Evolutionary conservation across 2,329 filamentous ascomycete genomes (phyloP), one percentile per base, ranked within the genome.

Genomic region (Ophiocordyceps camponoti-saundersi): DNA sequence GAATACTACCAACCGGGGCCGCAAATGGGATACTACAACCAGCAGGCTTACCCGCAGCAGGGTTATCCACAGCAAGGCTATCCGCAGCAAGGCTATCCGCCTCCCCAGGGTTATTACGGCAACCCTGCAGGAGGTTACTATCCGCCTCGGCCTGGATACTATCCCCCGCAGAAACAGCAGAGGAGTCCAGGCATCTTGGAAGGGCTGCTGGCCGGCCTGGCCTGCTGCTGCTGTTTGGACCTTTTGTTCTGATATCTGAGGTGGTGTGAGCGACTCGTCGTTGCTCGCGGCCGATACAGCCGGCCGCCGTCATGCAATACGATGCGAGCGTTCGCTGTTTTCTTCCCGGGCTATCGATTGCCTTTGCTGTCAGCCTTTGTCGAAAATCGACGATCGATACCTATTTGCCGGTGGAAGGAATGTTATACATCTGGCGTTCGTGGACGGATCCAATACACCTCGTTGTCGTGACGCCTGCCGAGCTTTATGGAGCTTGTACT

Each of bases 141-240:
- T 44, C 60, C 59, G 16, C 62, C 59, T 21, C 62, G 59, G 34
- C 62, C 63, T 39, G 63, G 61, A 42, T 64, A 67, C 48, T 61
- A 57, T 18, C 61, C 57, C n/a, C 56, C 61, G 44, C 52, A 61
- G 47, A 57, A 53, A 53, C 59, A 56, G 51, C 59, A 60, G 44
- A 57, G 59, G 42, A 55, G 53, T 48, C 52, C 58, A 23, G 63
- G 68, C 43, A 52, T 66, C 47, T 53, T 73, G 41, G 66, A 67
- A 32, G 70, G 68, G 41, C 56, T 75, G 46, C 53, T 75, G 16
- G 73, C 70, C 16, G 65, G 65, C 51, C 56, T 74, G 49, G 74
- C 74, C 1, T 77, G 73, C 58, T 78, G 74, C 57, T 78, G 74
- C 61, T 78, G 74, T 56, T 57, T 78, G 55, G 74, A 78, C 52